Conservation (phyloP, 108 stramenopile species). For the Craspedostauros australis region DNA sequence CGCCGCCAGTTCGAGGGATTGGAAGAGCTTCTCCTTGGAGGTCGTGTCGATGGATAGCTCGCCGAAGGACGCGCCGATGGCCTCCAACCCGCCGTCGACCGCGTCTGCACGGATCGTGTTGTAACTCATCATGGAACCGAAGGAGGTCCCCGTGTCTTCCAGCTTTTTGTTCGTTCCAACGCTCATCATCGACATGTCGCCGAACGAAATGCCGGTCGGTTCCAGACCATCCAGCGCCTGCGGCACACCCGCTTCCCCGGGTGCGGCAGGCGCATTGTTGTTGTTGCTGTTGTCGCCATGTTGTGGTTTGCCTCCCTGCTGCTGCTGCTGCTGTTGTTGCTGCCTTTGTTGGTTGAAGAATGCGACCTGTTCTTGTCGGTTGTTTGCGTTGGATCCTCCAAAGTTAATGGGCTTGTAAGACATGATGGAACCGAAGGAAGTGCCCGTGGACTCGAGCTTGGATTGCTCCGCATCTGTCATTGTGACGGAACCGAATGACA, state of each 20-base stretch:
- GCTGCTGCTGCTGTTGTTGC: not conserved
- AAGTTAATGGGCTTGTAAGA: too few species aligned
- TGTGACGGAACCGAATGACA: conserved; percentile 40
- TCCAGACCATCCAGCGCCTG: conserved; percentile 3
- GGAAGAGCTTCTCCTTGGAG: conserved; percentile 6
- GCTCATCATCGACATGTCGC: conserved; percentile 34
- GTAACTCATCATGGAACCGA: conserved; percentile 35
- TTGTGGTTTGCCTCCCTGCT: not conserved
- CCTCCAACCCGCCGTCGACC: conserved; percentile 39
- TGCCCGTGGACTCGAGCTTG: conserved; percentile 14
- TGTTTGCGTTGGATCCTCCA: too few species aligned
- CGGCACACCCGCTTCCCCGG: not conserved
- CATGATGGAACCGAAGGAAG: conserved; percentile 33
- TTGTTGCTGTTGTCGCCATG: not conserved
- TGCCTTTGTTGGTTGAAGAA: too few species aligned
- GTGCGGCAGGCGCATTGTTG: not conserved
- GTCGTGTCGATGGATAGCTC: conserved; percentile 23
- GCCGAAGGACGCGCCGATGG: conserved; percentile 42
- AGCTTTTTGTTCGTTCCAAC: conserved; percentile 12
- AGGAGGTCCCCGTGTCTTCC: conserved; percentile 23
- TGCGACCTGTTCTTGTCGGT: too few species aligned
- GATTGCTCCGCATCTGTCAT: conserved; percentile 24
- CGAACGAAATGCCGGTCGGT: conserved; percentile 28
- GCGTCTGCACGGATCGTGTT: conserved; percentile 9
- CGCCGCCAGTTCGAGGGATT: conserved; percentile 5